Evolutionary conservation across 805 yeast genomes (phyloP).

Genomic region (Cyberlindnera lachancei): DNA sequence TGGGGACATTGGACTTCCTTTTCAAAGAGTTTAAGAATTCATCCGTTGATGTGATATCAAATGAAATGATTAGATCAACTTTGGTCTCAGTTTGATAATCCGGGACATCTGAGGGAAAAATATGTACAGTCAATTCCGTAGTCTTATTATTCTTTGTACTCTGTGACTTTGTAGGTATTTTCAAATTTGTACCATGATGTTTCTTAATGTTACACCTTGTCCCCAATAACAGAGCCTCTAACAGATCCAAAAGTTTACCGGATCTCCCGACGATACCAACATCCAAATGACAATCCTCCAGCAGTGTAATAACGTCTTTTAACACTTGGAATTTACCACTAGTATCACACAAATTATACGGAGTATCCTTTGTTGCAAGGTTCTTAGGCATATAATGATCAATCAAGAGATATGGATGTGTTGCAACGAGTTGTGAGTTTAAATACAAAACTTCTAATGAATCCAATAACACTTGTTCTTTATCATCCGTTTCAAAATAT

Average conservation of each 20-base stretch:
- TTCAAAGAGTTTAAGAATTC: conserved; percentile 25
- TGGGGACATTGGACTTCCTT: conserved; percentile 35
- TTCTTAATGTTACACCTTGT: conserved; percentile 47
- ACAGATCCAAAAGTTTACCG: conserved; percentile 61
- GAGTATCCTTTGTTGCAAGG: conserved; percentile 61
- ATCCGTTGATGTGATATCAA: conserved; percentile 55
- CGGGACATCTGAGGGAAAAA: conserved; percentile 14
- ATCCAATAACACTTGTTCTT: conserved; percentile 57
- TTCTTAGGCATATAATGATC: conserved; percentile 82
- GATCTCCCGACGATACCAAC: conserved; percentile 67
- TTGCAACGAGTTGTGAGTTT: conserved; percentile 72
- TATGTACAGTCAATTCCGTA: conserved; percentile 14
- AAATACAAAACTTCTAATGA: conserved; percentile 67
- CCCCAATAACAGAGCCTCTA: conserved; percentile 66
- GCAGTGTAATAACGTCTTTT: conserved; percentile 51
- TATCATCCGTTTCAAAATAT: conserved; percentile 58
- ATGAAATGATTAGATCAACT: conserved; percentile 54
- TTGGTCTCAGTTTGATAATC: conserved; percentile 8
- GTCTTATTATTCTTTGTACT: conserved; percentile 15
- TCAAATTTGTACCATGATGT: conserved; percentile 56
- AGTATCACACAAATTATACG: conserved; percentile 62
- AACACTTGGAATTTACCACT: conserved; percentile 79
- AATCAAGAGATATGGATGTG: conserved; percentile 84
- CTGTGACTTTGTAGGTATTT: conserved; percentile 33
- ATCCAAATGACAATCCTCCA: conserved; percentile 39